These are phyloP conservation scores for Vitis hybrid DNA, from an alignment of 177 flowering plant genomes.

Conservation along the genomic window DNA sequence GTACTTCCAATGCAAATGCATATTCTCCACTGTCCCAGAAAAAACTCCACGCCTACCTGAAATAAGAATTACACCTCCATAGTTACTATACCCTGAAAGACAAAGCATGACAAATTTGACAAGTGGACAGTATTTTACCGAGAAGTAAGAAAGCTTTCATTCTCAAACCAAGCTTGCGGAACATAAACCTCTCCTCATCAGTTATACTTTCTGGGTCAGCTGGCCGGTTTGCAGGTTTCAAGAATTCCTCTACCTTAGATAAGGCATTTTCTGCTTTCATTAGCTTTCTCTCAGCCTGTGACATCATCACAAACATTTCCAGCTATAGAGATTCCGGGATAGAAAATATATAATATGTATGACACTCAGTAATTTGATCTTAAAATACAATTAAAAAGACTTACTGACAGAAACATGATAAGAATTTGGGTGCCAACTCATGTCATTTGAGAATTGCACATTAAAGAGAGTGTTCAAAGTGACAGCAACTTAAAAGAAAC, in stretches of 20 bases:
- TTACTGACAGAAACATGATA: too few relatives aligned
- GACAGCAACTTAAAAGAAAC: not conserved
- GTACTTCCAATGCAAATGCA: slow-evolving; percentile 99
- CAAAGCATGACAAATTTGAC: not conserved
- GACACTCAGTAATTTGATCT: not conserved
- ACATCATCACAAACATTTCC: slow-evolving; percentile 2
- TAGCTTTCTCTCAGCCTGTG: slow-evolving; percentile 76
- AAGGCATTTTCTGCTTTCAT: slow-evolving; percentile 68
- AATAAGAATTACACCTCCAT: slow-evolving; percentile 16
- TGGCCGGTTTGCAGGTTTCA: slow-evolving; percentile 57
- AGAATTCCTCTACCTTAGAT: slow-evolving; percentile 70
- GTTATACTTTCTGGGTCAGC: slow-evolving; percentile 74
- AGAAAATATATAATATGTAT: not conserved
- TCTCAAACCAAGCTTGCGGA: slow-evolving; percentile 87
- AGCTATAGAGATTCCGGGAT: not conserved
- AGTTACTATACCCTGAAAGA: not conserved
- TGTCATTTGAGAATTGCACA: not conserved
- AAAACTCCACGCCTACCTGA: slow-evolving; percentile 97
- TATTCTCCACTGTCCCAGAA: slow-evolving; percentile 95
- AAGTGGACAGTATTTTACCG: slow-evolving; percentile 43
- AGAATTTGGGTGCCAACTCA: too few relatives aligned
- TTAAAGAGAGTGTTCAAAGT: not conserved
- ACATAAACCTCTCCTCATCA: slow-evolving; percentile 95
- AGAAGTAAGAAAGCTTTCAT: slow-evolving; percentile 94
- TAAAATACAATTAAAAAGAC: too few relatives aligned